phyloP scores from a whole-genome alignment of 208 protist genomes.

The Trypanosoma cruzi region DNA sequence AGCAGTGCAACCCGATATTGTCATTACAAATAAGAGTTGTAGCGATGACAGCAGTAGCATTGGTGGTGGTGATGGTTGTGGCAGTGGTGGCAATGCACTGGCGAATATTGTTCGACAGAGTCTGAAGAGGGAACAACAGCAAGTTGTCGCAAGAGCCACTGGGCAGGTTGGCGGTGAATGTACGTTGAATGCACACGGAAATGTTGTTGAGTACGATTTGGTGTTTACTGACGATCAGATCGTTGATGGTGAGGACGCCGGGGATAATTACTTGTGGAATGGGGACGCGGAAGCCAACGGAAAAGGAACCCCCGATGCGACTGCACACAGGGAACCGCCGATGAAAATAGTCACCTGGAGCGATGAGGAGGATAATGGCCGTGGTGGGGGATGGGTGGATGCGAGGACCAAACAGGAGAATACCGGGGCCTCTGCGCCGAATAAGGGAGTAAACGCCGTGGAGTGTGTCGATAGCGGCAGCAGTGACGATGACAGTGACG shows the following conservation, averaged over 20 bases:
- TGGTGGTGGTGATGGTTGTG: background rate
- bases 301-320: background rate
- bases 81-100: background rate
- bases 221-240: slow-evolving; percentile 11
- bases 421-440: background rate
- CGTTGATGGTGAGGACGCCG: background rate
- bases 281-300: background rate
- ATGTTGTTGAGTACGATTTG: slow-evolving; percentile 9
- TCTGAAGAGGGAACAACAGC: slow-evolving; percentile 4
- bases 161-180: background rate
- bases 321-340: no score
- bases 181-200: background rate
- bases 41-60: background rate
- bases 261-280: background rate
- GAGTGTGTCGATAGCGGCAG: slow-evolving; percentile 20
- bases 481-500: slow-evolving; percentile 10
- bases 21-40: no score
- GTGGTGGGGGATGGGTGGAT: background rate
- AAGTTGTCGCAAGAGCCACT: background rate
- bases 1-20: background rate
- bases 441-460: background rate
- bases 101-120: slow-evolving; percentile 10
- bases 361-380: background rate
- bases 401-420: background rate
- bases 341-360: background rate